Conservation (phyloP, 768 basidiomycete species). For the Mrakia frigida region DNA sequence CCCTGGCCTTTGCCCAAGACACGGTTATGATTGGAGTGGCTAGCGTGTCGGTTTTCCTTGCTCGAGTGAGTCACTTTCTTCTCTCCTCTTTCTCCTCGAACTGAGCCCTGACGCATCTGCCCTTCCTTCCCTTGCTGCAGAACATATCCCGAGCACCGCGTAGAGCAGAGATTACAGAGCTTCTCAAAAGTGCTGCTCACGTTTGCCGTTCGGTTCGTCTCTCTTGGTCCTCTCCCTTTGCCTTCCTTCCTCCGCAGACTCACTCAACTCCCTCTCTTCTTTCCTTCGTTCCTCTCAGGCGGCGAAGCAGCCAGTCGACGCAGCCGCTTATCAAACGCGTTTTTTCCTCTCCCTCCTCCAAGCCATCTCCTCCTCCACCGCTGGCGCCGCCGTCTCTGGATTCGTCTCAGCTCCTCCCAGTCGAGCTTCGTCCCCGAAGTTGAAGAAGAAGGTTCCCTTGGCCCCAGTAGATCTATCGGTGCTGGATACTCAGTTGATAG, state of each 20-base stretch:
- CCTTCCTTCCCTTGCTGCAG: background rate
- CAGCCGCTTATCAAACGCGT: background rate
- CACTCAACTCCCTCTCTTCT: background rate
- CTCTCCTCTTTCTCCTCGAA: background rate
- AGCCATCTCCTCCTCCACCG: background rate
- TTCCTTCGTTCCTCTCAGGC: background rate
- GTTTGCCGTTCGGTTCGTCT: background rate
- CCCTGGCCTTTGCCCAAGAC: conserved; percentile 1
- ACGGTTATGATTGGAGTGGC: background rate
- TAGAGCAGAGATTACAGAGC: background rate
- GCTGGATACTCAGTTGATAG: background rate
- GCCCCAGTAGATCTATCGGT: background rate
- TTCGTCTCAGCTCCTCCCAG: background rate
- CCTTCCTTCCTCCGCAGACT: background rate
- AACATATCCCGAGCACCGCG: background rate
- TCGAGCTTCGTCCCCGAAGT: background rate
- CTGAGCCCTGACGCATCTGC: background rate
- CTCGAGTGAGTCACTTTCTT: background rate
- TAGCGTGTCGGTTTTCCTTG: background rate
- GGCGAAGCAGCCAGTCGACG: conserved; percentile 12
- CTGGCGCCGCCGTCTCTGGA: background rate
- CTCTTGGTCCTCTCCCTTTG: background rate
- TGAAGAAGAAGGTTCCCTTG: background rate
- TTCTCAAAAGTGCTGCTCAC: background rate
- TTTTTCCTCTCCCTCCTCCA: conserved; percentile 11